phyloP scores from a whole-genome alignment of 2,329 filamentous ascomycete genomes.

The Zasmidium cellare region DNA sequence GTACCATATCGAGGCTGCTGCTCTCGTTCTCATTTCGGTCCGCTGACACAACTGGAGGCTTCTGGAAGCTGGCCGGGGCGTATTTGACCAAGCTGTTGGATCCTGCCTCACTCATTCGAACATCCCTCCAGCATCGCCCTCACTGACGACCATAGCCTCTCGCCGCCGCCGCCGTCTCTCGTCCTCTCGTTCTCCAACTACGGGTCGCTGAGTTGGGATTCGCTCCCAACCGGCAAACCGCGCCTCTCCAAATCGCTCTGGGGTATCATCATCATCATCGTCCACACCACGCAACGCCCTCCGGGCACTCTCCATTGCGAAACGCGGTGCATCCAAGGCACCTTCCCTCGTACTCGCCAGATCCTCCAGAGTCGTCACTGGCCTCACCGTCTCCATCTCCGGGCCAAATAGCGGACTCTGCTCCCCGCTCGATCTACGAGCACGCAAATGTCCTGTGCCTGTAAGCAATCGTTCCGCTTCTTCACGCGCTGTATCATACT shows the following conservation, averaged over 20 bases:
- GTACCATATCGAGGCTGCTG: no score
- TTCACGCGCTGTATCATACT: background rate
- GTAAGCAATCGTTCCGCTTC: background rate
- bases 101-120: background rate
- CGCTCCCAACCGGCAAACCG: constrained; percentile 21
- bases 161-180: constrained; percentile 69
- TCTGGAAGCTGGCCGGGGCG: no score
- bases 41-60: no score
- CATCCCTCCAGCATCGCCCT: constrained; percentile 39
- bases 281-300: background rate
- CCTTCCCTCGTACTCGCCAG: background rate
- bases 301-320: constrained; percentile 10
- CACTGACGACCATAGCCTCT: constrained; percentile 88
- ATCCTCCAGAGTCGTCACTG: constrained; percentile 15
- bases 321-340: constrained; percentile 13
- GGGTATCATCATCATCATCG: constrained; percentile 60
- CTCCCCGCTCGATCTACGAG: background rate
- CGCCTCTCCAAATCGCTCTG: constrained; percentile 38
- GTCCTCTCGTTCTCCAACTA: constrained; percentile 64
- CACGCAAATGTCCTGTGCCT: constrained; percentile 3
- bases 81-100: no score
- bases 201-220: constrained; percentile 28
- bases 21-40: no score
- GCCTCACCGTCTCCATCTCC: constrained; percentile 6
- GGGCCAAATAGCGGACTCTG: constrained; percentile 9